Evolutionary conservation across 306 rosid genomes (phyloP).

Genomic region (Corylus americana): DNA sequence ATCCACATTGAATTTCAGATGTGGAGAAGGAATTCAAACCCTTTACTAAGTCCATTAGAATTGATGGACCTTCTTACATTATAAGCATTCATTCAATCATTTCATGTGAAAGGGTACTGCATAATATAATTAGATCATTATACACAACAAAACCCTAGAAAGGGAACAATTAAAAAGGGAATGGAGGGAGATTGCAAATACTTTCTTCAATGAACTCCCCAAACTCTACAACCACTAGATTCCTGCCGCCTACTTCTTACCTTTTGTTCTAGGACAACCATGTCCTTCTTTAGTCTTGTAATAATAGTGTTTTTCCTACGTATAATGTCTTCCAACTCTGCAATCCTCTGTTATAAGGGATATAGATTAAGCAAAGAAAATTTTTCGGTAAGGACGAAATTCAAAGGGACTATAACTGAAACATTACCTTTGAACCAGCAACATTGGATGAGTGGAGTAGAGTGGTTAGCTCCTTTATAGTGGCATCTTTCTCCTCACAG

Average conservation of each 20-base stretch:
- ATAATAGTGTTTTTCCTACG: conserved; percentile 52
- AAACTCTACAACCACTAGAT: neutral
- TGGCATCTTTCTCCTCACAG: too few relatives aligned
- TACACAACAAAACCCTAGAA: neutral
- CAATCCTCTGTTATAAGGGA: conserved; percentile 51
- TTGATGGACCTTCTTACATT: too few relatives aligned
- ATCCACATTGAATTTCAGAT: neutral
- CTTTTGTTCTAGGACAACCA: conserved; percentile 82
- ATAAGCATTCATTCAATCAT: neutral
- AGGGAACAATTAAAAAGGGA: neutral
- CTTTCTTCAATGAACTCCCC: neutral
- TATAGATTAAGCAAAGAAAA: conserved; percentile 4
- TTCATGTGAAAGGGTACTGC: neutral
- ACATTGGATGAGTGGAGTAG: too few relatives aligned
- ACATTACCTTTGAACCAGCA: too few relatives aligned
- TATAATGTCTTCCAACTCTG: conserved; percentile 78
- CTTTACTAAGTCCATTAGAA: too few relatives aligned
- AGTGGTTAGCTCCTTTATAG: too few relatives aligned
- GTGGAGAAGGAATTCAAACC: neutral
- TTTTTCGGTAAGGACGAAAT: neutral
- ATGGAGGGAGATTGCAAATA: neutral
- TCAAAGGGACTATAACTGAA: neutral
- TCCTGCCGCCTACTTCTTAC: conserved; percentile 29
- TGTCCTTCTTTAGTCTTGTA: conserved; percentile 73
- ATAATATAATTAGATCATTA: neutral